A percentile compares a stretch with the other conserved stretches of the same genome.
Conservation (phyloP, 306 rosid genomes). For the Urtica urens region DNA sequence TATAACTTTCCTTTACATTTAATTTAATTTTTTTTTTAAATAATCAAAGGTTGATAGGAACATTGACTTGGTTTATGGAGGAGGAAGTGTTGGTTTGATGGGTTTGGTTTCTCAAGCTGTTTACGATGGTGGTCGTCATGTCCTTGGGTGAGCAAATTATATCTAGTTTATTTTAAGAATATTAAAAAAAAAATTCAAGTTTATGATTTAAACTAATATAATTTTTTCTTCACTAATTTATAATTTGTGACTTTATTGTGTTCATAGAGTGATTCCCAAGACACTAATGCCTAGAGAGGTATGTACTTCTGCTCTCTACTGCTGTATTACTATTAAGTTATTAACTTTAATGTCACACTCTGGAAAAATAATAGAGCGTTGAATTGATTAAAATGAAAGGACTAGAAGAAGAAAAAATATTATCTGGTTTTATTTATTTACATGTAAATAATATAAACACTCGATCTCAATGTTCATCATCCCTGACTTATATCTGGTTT, state of each 20-base stretch:
- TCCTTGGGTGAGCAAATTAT: conserved; percentile 51
- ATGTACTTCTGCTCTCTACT: conserved; percentile 20
- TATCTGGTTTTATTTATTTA: too few species aligned
- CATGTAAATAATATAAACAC: too few species aligned
- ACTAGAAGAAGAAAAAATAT: conserved; percentile 23
- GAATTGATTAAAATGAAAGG: conserved; percentile 6
- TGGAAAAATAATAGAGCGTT: conserved; percentile 29
- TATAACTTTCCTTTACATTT: neutral
- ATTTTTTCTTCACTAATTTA: conserved; percentile 14
- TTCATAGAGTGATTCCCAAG: conserved; percentile 88
- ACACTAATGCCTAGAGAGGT: conserved; percentile 99
- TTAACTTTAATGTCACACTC: conserved; percentile 5
- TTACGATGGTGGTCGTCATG: conserved; percentile 81
- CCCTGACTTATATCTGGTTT: too few species aligned
- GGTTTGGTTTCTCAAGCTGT: conserved; percentile 93
- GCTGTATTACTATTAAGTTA: conserved; percentile 1
- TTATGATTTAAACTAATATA: too few species aligned
- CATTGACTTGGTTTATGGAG: conserved; percentile 95
- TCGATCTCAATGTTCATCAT: conserved; percentile 30
- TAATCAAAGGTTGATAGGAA: conserved; percentile 59
- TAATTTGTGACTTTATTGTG: conserved; percentile 35
- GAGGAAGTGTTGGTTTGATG: conserved; percentile 97
- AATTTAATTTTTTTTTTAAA: neutral
- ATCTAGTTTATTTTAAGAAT: too few species aligned
- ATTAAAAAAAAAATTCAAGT: too few species aligned